These are phyloP conservation scores for Pezicula neosporulosa DNA, from an alignment of 2,329 filamentous ascomycete species.

Conservation along the genomic window DNA sequence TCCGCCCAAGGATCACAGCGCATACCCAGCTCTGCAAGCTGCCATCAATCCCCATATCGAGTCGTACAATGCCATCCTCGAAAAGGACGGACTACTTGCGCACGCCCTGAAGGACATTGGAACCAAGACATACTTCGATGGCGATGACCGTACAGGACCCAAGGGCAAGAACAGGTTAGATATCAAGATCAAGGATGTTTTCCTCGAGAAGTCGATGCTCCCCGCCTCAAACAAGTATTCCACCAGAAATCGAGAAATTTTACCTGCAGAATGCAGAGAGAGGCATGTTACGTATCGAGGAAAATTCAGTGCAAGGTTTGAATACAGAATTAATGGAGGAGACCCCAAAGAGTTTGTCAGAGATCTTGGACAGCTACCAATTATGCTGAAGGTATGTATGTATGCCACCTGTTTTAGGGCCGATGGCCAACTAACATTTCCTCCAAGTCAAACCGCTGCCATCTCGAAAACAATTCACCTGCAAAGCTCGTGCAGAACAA, in stretches of 20 bases:
- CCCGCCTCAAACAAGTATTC: slow-evolving; percentile 82
- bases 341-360: slow-evolving; percentile 79
- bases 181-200: slow-evolving; percentile 76
- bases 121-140: slow-evolving; percentile 82
- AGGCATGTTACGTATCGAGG: slow-evolving; percentile 89
- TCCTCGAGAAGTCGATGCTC: slow-evolving; percentile 76
- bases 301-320: slow-evolving; percentile 76
- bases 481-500: slow-evolving; percentile 79
- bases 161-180: slow-evolving; percentile 69
- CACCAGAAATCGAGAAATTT: slow-evolving; percentile 74
- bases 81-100: slow-evolving; percentile 66
- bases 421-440: slow-evolving; percentile 19
- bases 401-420: not conserved
- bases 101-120: slow-evolving; percentile 86
- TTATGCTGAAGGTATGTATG: slow-evolving; percentile 82
- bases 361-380: slow-evolving; percentile 83
- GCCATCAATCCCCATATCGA: slow-evolving; percentile 92
- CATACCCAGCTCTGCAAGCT: slow-evolving; percentile 80
- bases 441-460: slow-evolving; percentile 77
- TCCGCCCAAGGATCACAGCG: slow-evolving; percentile 81
- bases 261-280: slow-evolving; percentile 91
- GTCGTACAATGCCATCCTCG: slow-evolving; percentile 90
- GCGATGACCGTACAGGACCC: slow-evolving; percentile 59
- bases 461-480: slow-evolving; percentile 82
- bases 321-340: slow-evolving; percentile 83